Conservation (phyloP, 805 yeast genomes). For the Pichia nakasei region DNA sequence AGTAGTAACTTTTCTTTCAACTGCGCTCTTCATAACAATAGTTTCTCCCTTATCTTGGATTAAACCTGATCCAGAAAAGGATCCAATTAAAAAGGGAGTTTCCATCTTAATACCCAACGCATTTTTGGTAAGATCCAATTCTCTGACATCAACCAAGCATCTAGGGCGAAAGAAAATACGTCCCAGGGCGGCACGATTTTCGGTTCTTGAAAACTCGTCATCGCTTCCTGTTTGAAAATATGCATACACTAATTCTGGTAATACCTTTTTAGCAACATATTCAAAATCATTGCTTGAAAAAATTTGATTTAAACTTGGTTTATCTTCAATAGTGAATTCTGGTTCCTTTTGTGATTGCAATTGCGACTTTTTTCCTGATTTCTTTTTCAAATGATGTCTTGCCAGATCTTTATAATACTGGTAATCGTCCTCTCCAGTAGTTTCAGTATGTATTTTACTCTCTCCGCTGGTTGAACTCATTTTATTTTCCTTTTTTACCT, state of each 20-base stretch:
- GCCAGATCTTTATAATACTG: slow-evolving; percentile 14
- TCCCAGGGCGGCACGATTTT: slow-evolving; percentile 78
- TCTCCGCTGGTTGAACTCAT: neutral
- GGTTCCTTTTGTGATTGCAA: slow-evolving; percentile 25
- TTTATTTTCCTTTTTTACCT: slow-evolving; percentile 19
- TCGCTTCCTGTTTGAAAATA: slow-evolving; percentile 83
- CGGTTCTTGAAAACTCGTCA: slow-evolving; percentile 79
- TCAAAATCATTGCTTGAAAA: slow-evolving; percentile 80
- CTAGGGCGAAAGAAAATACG: slow-evolving; percentile 79
- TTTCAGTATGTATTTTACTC: too few species aligned
- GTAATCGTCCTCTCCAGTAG: neutral
- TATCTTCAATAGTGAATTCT: slow-evolving; percentile 23
- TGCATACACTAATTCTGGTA: slow-evolving; percentile 74
- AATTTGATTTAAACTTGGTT: slow-evolving; percentile 62
- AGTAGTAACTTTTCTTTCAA: slow-evolving; percentile 49
- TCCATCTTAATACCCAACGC: slow-evolving; percentile 55
- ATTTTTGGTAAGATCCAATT: slow-evolving; percentile 50
- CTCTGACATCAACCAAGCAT: slow-evolving; percentile 65
- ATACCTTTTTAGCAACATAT: slow-evolving; percentile 67
- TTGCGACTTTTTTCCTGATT: slow-evolving; percentile 15
- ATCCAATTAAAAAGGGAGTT: slow-evolving; percentile 82
- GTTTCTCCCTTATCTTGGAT: slow-evolving; percentile 85
- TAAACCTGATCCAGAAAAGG: slow-evolving; percentile 79
- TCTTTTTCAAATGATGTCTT: slow-evolving; percentile 6
- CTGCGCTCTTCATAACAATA: slow-evolving; percentile 66